Conservation (phyloP, 208 protist species). For the Tritrichomonas foetus region DNA sequence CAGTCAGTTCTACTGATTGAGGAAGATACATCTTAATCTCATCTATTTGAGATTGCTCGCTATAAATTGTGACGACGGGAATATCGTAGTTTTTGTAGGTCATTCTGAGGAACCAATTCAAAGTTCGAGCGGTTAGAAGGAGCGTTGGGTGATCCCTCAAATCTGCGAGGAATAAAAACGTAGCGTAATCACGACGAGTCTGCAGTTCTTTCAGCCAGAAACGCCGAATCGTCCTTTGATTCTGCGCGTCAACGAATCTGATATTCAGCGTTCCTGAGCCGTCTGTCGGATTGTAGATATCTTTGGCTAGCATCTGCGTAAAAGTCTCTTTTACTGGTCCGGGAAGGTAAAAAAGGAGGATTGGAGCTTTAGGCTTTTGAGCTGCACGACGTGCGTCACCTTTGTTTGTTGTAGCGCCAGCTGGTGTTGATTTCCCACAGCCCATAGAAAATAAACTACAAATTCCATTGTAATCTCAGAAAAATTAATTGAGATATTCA, state of each 20-base stretch:
- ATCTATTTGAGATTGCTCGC: not conserved
- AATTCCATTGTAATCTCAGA: no score
- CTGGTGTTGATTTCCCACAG: no score
- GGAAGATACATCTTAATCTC: not conserved
- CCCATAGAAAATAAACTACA: no score
- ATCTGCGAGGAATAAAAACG: not conserved
- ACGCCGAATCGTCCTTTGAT: not conserved
- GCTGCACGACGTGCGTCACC: no score
- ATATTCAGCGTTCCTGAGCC: not conserved
- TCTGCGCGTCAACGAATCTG: not conserved
- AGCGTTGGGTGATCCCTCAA: not conserved
- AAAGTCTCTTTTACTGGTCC: not conserved
- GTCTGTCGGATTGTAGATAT: not conserved
- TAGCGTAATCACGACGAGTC: not conserved
- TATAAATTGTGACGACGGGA: not conserved
- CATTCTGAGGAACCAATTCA: not conserved
- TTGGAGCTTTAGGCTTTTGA: not conserved
- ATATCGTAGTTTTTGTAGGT: not conserved
- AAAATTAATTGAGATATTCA: no score
- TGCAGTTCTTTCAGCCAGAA: not conserved
- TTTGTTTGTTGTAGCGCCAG: no score
- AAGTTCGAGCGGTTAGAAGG: not conserved
- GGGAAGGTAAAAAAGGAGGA: not conserved
- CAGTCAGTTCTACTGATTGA: not conserved
- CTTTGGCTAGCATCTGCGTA: not conserved